Percentiles rank a stretch among this genome's conserved stretches.
Conservation (phyloP, 2,329 filamentous ascomycete genomes). For the Fusarium agapanthi region DNA sequence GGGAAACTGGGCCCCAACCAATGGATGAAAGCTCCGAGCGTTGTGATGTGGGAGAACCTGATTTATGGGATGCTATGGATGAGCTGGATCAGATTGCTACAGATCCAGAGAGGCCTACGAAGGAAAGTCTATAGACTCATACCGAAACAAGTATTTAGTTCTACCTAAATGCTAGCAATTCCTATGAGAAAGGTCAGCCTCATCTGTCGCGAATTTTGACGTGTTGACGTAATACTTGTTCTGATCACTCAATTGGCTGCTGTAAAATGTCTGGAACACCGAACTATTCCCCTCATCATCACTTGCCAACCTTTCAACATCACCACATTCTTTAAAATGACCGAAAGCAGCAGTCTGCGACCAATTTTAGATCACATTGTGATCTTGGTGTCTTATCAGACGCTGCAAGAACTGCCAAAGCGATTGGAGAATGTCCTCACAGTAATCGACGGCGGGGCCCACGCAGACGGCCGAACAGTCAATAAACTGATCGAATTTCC, state of each 20-base stretch:
- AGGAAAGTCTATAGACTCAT: rapidly evolving
- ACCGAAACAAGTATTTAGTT: no score
- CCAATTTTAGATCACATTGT: constrained; percentile 28
- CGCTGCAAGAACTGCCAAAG: constrained; percentile 6
- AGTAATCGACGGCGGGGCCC: constrained; percentile 19
- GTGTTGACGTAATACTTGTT: constrained; percentile 9
- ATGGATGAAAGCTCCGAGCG: neutral
- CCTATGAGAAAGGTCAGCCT: neutral
- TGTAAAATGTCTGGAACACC: no score
- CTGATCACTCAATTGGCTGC: constrained; percentile 17
- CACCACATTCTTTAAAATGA: neutral
- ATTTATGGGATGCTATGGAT: neutral
- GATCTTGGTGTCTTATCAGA: constrained; percentile 15
- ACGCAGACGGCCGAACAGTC: constrained; percentile 23
- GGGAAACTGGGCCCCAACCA: neutral
- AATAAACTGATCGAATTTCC: constrained; percentile 22
- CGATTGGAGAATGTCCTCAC: neutral
- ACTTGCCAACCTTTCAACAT: no score
- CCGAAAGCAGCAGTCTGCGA: rapidly evolving
- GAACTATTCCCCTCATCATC: neutral
- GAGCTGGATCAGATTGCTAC: rapidly evolving
- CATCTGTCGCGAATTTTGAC: rapidly evolving
- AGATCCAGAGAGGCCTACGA: neutral
- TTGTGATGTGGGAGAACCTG: no score
- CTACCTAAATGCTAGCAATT: no score